A percentile compares a stretch with the other conserved stretches of the same genome.
phyloP scores from a whole-genome alignment of 23 red algal genomes.

The Gracilariopsis chorda region DNA sequence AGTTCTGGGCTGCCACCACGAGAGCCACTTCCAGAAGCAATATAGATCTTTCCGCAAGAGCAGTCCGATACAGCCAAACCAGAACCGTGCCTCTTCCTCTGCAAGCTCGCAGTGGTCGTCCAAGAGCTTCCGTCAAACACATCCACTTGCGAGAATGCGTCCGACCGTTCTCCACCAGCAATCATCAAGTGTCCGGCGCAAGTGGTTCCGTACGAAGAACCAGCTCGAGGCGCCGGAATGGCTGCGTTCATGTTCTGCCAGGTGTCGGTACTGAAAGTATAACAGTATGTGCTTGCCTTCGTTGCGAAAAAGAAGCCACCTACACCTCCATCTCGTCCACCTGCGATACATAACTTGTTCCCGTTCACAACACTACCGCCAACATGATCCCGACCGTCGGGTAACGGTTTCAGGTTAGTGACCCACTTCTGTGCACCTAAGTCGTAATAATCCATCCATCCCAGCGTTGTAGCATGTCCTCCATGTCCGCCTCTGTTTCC shows the following conservation, averaged over 20 bases:
- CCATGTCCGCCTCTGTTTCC: conserved; percentile 73
- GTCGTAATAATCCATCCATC: conserved; percentile 68
- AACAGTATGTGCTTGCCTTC: conserved; percentile 7
- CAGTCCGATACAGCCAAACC: conserved; percentile 37
- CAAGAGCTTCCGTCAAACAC: conserved; percentile 28
- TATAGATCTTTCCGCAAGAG: conserved; percentile 37
- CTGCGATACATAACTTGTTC: conserved; percentile 52
- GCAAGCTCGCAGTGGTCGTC: not conserved
- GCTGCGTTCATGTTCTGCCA: conserved; percentile 48
- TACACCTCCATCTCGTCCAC: conserved; percentile 43
- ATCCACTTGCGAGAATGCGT: conserved; percentile 41
- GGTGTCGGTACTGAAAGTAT: not conserved
- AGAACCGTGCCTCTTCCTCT: conserved; percentile 18
- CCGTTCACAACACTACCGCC: conserved; percentile 34
- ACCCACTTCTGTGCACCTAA: not conserved
- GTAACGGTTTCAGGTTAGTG: conserved; percentile 18
- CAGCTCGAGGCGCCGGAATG: conserved; percentile 26
- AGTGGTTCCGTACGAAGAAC: conserved; percentile 4
- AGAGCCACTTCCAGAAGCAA: conserved; percentile 45
- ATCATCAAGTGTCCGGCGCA: conserved; percentile 52
- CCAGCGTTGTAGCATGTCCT: not conserved
- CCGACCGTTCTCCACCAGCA: conserved; percentile 58
- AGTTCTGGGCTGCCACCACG: conserved; percentile 46
- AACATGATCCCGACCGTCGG: conserved; percentile 48
- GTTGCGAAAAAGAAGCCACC: conserved; percentile 32